These are phyloP conservation scores for Malus hybrid DNA, from an alignment of 331 rosid genomes.

Conservation along the genomic window DNA sequence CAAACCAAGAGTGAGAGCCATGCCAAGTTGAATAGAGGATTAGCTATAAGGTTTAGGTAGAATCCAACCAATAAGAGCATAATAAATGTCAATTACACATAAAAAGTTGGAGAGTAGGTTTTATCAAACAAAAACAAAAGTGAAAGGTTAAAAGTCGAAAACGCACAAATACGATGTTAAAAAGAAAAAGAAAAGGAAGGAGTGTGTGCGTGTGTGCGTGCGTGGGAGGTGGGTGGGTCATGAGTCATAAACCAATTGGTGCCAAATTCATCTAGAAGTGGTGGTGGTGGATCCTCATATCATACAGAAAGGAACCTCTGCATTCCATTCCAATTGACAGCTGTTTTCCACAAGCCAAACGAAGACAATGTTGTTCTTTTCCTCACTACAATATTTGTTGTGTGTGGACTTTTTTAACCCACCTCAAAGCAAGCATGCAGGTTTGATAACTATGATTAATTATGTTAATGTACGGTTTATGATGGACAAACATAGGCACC, in stretches of 20 bases:
- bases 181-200: neutral
- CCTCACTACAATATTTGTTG: neutral
- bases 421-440: neutral
- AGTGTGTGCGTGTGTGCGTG: too few species aligned
- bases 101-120: neutral
- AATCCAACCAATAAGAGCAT: neutral
- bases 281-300: neutral
- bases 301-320: neutral
- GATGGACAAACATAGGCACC: too few species aligned
- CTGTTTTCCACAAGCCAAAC: constrained; percentile 1
- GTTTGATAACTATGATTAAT: too few species aligned
- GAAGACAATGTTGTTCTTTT: constrained; percentile 11
- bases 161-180: neutral
- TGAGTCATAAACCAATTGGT: neutral
- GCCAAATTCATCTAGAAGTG: constrained; percentile 1
- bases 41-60: too few species aligned
- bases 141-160: neutral
- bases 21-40: too few species aligned
- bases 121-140: neutral
- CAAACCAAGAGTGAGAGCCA: too few species aligned
- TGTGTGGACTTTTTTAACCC: neutral
- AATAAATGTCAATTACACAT: neutral
- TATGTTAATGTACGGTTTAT: too few species aligned
- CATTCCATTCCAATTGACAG: neutral
- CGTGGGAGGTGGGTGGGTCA: constrained; percentile 5